Conservation (phyloP, 805 yeast species). For the Saccharomycopsis amapae region DNA sequence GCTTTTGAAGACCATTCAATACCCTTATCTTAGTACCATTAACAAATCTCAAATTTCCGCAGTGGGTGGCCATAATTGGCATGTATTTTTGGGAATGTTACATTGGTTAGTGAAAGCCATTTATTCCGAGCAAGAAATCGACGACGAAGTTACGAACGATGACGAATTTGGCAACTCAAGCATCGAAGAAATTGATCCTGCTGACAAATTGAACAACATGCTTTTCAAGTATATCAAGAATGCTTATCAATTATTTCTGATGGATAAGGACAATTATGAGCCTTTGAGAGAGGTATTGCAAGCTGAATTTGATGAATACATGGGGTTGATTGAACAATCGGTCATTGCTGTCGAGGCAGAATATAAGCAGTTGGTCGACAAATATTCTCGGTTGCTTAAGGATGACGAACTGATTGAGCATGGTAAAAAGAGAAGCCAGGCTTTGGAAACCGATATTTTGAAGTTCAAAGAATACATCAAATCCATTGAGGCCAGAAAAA, state of each 20-base stretch:
- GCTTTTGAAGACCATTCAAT: constrained; percentile 55
- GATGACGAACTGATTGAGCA: constrained; percentile 42
- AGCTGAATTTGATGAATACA: constrained; percentile 44
- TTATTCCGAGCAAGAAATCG: constrained; percentile 1
- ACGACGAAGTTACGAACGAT: constrained; percentile 26
- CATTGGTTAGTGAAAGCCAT: constrained; percentile 69
- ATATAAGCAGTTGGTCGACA: constrained; percentile 34
- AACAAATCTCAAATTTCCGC: constrained; percentile 84
- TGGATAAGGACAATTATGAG: constrained; percentile 55
- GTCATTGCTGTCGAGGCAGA: constrained; percentile 35
- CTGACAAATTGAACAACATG: constrained; percentile 29
- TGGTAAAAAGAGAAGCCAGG: constrained; percentile 50
- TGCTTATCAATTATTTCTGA: constrained; percentile 61
- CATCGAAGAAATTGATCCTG: constrained; percentile 18
- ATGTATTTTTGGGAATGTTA: constrained; percentile 69
- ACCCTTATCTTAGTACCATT: constrained; percentile 75
- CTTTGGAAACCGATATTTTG: constrained; percentile 61
- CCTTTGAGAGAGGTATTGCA: constrained; percentile 50
- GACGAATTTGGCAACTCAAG: neutral
- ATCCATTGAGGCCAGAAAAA: constrained; percentile 55
- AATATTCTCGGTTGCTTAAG: constrained; percentile 36
- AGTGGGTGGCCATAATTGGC: constrained; percentile 89
- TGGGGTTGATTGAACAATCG: constrained; percentile 42
- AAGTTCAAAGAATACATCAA: constrained; percentile 69
- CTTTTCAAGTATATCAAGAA: constrained; percentile 55